Evolutionary conservation across 345 rosid species (phyloP).

Genomic region (Sisymbrium irio): DNA sequence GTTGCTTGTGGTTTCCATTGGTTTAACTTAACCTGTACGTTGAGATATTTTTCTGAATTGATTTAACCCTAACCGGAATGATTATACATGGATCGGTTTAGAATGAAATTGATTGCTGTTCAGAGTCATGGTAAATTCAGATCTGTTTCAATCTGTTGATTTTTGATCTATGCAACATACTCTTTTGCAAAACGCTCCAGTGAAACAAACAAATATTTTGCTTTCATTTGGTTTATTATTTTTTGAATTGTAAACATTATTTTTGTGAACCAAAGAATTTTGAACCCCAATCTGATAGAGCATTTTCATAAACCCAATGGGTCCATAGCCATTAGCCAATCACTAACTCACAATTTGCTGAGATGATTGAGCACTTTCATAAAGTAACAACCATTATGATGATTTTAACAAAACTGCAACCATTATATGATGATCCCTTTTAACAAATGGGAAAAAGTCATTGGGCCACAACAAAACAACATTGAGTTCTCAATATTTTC

Average conservation of each 20-base stretch:
- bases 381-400: background rate
- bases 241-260: background rate
- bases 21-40: background rate
- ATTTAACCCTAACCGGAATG: background rate
- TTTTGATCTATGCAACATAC: background rate
- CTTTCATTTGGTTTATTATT: background rate
- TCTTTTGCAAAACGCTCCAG: background rate
- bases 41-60: background rate
- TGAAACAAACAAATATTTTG: background rate
- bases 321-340: constrained; percentile 30
- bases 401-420: background rate
- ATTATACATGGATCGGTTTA: background rate
- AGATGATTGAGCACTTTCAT: constrained; percentile 3
- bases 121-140: background rate
- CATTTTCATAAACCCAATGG: constrained; percentile 22
- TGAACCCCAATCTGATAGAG: constrained; percentile 16
- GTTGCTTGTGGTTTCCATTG: background rate
- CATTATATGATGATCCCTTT: constrained; percentile 1
- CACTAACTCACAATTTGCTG: constrained; percentile 22
- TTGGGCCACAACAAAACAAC: constrained; percentile 26
- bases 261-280: constrained; percentile 19
- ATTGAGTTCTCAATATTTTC: constrained; percentile 17
- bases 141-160: background rate
- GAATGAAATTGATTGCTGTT: background rate
- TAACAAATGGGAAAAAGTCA: constrained; percentile 15